Conservation (phyloP, 2,329 filamentous ascomycete genomes). For the Akanthomyces dipterigenus region DNA sequence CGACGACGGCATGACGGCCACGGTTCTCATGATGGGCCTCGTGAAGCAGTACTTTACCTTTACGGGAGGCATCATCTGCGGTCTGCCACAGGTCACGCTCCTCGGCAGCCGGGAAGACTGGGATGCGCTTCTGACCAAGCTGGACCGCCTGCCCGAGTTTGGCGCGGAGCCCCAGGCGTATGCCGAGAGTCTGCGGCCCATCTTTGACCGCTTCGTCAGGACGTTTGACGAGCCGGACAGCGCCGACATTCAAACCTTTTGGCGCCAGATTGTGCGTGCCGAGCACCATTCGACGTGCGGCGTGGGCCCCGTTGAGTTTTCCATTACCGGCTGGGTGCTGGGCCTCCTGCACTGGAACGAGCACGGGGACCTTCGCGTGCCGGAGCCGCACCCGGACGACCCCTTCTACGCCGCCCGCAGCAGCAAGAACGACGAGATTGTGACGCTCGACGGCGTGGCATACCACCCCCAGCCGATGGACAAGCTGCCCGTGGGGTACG, state of each 20-base stretch:
- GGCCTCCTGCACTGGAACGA: slow-evolving; percentile 40
- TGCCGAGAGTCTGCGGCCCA: slow-evolving; percentile 32
- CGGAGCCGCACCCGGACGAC: neutral
- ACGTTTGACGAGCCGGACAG: slow-evolving; percentile 35
- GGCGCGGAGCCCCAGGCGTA: slow-evolving; percentile 37
- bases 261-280: slow-evolving; percentile 34
- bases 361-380: slow-evolving; percentile 24
- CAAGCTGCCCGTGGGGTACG: slow-evolving; percentile 31
- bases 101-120: slow-evolving; percentile 34
- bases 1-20: slow-evolving; percentile 33
- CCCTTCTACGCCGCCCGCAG: neutral
- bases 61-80: slow-evolving; percentile 31
- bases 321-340: slow-evolving; percentile 41
- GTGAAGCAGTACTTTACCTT: slow-evolving; percentile 35
- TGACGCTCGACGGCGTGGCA: slow-evolving; percentile 22
- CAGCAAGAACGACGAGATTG: neutral
- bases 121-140: slow-evolving; percentile 30
- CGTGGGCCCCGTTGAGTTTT: slow-evolving; percentile 26
- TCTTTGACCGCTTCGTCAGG: slow-evolving; percentile 37
- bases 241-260: slow-evolving; percentile 32
- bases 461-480: slow-evolving; percentile 24
- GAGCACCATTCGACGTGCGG: slow-evolving; percentile 24
- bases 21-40: slow-evolving; percentile 38
- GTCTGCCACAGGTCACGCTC: slow-evolving; percentile 36
- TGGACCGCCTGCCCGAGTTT: slow-evolving; percentile 37